Evolutionary conservation across 169 alveolate species (phyloP).

Genomic region (Theileria annulata): DNA sequence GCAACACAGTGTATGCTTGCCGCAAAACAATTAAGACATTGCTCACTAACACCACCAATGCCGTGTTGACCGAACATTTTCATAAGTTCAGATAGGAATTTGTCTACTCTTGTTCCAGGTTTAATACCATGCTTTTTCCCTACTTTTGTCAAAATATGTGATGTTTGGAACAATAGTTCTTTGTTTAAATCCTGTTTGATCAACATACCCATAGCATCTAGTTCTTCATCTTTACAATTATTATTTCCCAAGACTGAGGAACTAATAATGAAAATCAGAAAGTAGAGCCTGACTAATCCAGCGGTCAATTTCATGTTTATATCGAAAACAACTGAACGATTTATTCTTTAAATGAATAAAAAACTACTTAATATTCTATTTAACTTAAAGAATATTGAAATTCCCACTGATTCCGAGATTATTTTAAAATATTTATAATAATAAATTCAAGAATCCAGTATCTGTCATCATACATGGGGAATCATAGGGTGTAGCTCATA

Average conservation of each 20-base stretch:
- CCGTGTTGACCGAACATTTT: constrained; percentile 2
- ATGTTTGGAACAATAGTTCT: neutral
- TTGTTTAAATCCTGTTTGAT: neutral
- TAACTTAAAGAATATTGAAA: too few species aligned
- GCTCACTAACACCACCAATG: neutral
- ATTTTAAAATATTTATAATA: neutral
- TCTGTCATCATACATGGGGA: constrained; percentile 2
- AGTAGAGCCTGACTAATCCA: neutral
- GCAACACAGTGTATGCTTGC: constrained; percentile 22
- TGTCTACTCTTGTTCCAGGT: neutral
- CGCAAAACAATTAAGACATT: constrained; percentile 43
- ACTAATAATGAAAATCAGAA: neutral
- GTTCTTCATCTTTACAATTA: constrained; percentile 34
- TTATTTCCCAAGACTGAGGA: constrained; percentile 28
- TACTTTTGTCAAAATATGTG: constrained; percentile 17
- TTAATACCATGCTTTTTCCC: neutral
- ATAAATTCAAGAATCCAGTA: neutral
- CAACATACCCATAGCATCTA: constrained; percentile 33
- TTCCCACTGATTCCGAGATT: neutral
- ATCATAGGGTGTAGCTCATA: neutral
- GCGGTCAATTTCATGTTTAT: constrained; percentile 4
- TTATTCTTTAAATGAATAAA: neutral
- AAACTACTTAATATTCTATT: neutral
- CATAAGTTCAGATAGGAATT: neutral
- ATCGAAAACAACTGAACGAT: neutral